These are phyloP conservation scores for Cytospora leucostoma DNA, from an alignment of 2,329 filamentous ascomycete genomes.

Conservation along the genomic window DNA sequence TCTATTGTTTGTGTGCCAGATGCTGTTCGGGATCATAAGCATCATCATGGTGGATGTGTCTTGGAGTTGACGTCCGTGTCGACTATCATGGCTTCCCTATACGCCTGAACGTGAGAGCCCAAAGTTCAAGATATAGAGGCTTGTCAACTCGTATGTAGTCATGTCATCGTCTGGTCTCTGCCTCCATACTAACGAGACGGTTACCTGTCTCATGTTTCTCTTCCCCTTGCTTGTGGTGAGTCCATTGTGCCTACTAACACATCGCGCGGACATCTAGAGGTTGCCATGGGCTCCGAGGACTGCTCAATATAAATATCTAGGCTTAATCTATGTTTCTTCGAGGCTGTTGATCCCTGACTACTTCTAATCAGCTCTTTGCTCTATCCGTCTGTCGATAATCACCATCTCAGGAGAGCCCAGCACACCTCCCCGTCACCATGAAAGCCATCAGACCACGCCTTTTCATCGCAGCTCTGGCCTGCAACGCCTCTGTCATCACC, in stretches of 20 bases:
- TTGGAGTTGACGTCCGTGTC: not conserved
- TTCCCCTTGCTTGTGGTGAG: not conserved
- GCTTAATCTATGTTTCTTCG: not conserved
- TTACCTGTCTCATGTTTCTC: not conserved
- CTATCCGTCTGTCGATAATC: not conserved
- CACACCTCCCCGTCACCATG: not conserved
- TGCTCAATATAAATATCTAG: not conserved
- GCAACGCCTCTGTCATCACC: not conserved
- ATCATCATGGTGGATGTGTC: too few relatives aligned
- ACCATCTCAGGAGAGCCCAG: not conserved
- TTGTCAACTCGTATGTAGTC: not conserved
- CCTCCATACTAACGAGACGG: not conserved
- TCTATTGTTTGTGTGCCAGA: too few relatives aligned
- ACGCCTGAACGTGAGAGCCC: not conserved
- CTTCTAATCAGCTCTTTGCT: not conserved
- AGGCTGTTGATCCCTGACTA: not conserved
- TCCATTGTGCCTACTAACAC: not conserved
- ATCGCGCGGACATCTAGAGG: not conserved
- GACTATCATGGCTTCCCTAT: not conserved
- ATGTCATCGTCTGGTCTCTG: not conserved
- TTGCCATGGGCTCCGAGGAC: not conserved
- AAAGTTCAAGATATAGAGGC: not conserved
- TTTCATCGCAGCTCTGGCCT: not conserved
- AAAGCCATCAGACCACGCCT: not conserved
- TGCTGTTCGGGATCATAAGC: too few relatives aligned